Conservation (phyloP, 169 alveolate genomes). For the Cryptosporidium ubiquitum region DNA sequence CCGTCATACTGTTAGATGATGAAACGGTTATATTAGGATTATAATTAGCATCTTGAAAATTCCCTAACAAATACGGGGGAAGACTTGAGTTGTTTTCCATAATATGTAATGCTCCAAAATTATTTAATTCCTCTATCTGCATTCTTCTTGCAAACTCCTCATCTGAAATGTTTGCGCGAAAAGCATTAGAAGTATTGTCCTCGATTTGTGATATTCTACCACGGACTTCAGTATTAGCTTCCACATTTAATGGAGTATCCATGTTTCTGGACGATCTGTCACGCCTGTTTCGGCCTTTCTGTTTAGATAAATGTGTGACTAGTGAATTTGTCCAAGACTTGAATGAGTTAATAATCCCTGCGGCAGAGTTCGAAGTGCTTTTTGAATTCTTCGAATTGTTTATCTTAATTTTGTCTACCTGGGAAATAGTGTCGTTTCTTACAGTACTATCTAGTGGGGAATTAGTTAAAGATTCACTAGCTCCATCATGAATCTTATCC, state of each 20-base stretch:
- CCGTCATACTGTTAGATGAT: not conserved
- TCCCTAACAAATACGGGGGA: conserved; percentile 3
- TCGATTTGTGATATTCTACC: not conserved
- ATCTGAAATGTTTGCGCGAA: not conserved
- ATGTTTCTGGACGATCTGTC: not conserved
- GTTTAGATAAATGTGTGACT: not conserved
- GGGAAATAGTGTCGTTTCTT: not conserved
- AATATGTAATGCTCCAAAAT: not conserved
- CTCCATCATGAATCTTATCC: not conserved
- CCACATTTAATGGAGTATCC: not conserved
- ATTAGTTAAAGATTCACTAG: not conserved
- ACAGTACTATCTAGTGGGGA: not conserved
- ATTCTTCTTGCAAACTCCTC: conserved; percentile 72
- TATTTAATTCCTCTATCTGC: conserved; percentile 48
- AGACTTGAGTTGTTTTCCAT: not conserved
- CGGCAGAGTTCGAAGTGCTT: not conserved
- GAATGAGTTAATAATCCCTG: conserved; percentile 23
- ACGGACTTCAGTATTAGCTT: not conserved
- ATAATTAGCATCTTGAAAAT: not conserved
- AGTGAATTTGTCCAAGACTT: conserved; percentile 41
- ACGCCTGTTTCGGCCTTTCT: not conserved
- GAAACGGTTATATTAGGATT: not conserved
- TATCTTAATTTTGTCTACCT: not conserved
- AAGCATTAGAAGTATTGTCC: too few species aligned
- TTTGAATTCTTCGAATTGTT: not conserved